Evolutionary conservation across 139 green algal genomes (phyloP), one percentile per base, ranked within the genome.

Genomic region (Micromonas commoda): DNA sequence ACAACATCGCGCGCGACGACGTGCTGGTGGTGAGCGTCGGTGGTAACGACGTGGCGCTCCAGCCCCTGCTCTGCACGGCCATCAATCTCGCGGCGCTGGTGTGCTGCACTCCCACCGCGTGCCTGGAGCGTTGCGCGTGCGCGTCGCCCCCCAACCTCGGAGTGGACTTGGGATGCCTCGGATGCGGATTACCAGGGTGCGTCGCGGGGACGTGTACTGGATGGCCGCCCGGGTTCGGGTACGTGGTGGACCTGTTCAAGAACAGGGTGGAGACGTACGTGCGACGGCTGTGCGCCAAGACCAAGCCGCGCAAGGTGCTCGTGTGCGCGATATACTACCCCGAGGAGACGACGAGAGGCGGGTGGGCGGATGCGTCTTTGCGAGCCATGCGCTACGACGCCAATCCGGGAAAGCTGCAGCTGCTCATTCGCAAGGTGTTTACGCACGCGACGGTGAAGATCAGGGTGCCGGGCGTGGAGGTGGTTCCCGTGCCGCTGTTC

Each of bases 321-420:
- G 66, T 73, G 66, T 73, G 66, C 66, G 52, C 34, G 29, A 73
- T 73, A 23, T 73, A 73, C 34, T 73, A 73, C 28, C 66, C 66
- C 9, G 33, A 28, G 5, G 66, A 73, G 28, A 28, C 66, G 34
- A 5, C 28, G 23, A 6, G 29, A 4, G 28, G 28, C 16, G 52
- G 66, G 16, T 73, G 66, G 66, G 66, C 66, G 66, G 28, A 73
- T 19, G 33, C 33, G 13, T 16, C 66, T 16, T 28, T 73, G 21
- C 23, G 33, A 9, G 33, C 34, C 6, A 28, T 73, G 66, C 13
- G 66, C 16, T 73, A 73, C 29, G 34, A 73, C 34, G 6, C 9
- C 6, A 70, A 70, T 19, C 63, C 63, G 29, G 63, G 63, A 9
- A 75, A 54, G 67, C 19, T 75, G 32, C 31, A 75, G 67, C 9